Evolutionary conservation across 2,329 filamentous ascomycete genomes (phyloP).

Genomic region (Fusarium sororula): DNA sequence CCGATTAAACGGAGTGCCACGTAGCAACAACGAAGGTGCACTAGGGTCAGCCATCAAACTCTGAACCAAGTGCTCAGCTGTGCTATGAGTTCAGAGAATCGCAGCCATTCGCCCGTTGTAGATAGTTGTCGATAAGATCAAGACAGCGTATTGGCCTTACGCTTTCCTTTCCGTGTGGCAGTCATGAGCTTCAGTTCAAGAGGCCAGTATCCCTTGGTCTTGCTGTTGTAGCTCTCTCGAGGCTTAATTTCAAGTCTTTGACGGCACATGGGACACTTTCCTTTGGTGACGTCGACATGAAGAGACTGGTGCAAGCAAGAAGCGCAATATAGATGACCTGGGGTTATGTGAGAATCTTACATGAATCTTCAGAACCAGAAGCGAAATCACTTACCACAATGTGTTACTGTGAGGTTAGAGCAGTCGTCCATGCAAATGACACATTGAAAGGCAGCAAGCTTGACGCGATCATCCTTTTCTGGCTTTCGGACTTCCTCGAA

Average conservation of each 20-base stretch:
- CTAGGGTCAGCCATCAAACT: neutral
- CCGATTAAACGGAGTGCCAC: constrained; percentile 1
- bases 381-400: constrained; percentile 65
- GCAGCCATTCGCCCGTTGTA: neutral
- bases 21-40: neutral
- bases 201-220: constrained; percentile 64
- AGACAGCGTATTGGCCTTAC: constrained; percentile 45
- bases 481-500: constrained; percentile 55
- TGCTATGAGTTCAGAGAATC: neutral
- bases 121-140: constrained; percentile 28
- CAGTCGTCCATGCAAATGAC: constrained; percentile 74
- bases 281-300: constrained; percentile 63
- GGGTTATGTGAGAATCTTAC: constrained; percentile 24
- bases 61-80: neutral
- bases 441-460: constrained; percentile 68
- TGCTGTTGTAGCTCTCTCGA: constrained; percentile 52
- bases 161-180: constrained; percentile 60
- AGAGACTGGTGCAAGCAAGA: constrained; percentile 70
- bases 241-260: constrained; percentile 63
- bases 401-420: constrained; percentile 67
- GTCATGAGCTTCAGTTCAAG: constrained; percentile 72
- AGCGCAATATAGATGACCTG: constrained; percentile 72
- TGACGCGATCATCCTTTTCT: constrained; percentile 59
- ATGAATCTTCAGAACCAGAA: neutral
- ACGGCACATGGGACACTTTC: constrained; percentile 71